A percentile compares a stretch with the other conserved stretches of the same genome.
Evolutionary conservation across 1,284 basidiomycete species (phyloP).

Genomic region (Malassezia equina): DNA sequence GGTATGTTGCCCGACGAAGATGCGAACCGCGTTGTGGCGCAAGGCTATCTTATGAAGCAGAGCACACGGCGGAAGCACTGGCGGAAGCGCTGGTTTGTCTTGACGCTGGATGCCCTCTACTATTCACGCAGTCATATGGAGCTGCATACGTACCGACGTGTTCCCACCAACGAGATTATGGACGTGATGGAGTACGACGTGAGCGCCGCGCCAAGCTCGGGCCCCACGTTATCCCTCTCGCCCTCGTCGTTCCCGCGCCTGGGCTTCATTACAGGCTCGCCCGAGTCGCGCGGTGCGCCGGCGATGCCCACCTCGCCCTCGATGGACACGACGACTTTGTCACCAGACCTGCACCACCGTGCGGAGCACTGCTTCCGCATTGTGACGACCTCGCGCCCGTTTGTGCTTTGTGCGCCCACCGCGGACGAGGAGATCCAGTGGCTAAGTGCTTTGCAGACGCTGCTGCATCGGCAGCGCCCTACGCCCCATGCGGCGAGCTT

Average conservation of each 20-base stretch:
- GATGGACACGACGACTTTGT: not conserved
- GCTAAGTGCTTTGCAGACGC: conserved; percentile 82
- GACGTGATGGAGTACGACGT: conserved; percentile 73
- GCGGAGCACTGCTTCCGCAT: conserved; percentile 24
- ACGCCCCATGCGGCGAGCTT: not conserved
- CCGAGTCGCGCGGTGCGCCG: not conserved
- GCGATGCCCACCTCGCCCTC: not conserved
- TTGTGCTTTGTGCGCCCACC: conserved; percentile 80
- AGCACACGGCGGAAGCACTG: conserved; percentile 83
- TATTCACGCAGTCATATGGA: conserved; percentile 53
- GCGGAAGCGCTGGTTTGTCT: conserved; percentile 62
- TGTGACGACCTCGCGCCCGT: conserved; percentile 81
- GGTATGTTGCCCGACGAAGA: conserved; percentile 13
- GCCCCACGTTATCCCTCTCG: not conserved
- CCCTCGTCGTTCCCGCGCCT: not conserved
- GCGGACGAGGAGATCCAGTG: conserved; percentile 99
- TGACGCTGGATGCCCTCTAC: conserved; percentile 45
- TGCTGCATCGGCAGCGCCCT: conserved; percentile 55
- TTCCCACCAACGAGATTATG: conserved; percentile 72
- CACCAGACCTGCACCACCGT: not conserved
- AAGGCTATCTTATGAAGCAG: conserved; percentile 94
- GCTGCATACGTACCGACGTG: conserved; percentile 71
- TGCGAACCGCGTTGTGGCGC: conserved; percentile 39
- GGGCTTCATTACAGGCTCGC: not conserved
- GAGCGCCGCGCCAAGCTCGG: not conserved